Conservation (phyloP, 2,329 filamentous ascomycete genomes). For the Fusarium solani-melongenae region DNA sequence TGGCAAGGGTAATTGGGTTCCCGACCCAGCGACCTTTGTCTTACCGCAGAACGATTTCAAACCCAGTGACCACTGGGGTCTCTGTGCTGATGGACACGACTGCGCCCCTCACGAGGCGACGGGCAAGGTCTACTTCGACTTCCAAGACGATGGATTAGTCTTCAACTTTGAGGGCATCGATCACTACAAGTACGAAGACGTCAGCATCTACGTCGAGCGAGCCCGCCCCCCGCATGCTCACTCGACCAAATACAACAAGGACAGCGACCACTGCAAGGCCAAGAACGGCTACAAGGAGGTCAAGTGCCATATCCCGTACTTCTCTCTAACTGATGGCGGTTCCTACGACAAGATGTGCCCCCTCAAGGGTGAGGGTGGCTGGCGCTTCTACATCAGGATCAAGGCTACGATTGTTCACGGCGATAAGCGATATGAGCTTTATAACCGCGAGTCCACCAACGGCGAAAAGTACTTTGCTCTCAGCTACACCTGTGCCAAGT, state of each 20-base stretch:
- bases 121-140: slow-evolving; percentile 40
- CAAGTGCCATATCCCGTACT: slow-evolving; percentile 41
- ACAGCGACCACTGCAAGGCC: slow-evolving; percentile 37
- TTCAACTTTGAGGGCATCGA: slow-evolving; percentile 39
- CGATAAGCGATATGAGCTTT: slow-evolving; percentile 37
- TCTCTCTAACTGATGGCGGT: slow-evolving; percentile 38
- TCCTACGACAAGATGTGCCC: slow-evolving; percentile 41
- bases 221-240: slow-evolving; percentile 32
- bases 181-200: slow-evolving; percentile 45
- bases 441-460: slow-evolving; percentile 37
- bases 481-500: slow-evolving; percentile 43
- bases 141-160: slow-evolving; percentile 40
- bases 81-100: slow-evolving; percentile 33
- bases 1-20: slow-evolving; percentile 41
- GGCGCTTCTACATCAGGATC: slow-evolving; percentile 44
- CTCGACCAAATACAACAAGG: slow-evolving; percentile 38
- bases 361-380: slow-evolving; percentile 39
- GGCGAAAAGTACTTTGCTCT: slow-evolving; percentile 41
- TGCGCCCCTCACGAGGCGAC: slow-evolving; percentile 38
- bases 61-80: slow-evolving; percentile 38
- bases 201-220: slow-evolving; percentile 35
- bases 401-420: slow-evolving; percentile 38
- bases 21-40: slow-evolving; percentile 40
- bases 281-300: slow-evolving; percentile 36
- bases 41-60: slow-evolving; percentile 38